Evolutionary conservation across 2,329 filamentous ascomycete genomes (phyloP).

Genomic region (Pseudocercospora vitis): DNA sequence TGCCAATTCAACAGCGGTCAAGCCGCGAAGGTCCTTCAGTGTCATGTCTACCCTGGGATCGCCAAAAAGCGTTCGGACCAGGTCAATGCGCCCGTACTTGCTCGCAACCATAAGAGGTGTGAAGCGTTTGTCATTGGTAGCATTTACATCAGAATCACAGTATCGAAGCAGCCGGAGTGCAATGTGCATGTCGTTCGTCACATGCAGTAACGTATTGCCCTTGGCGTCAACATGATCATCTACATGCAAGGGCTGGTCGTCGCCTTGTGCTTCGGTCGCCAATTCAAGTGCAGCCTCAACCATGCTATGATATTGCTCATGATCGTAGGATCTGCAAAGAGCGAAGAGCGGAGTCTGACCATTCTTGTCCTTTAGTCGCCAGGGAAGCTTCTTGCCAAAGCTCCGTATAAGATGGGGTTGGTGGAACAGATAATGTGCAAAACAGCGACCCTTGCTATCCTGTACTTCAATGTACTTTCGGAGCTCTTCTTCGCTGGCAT

Average conservation of each 20-base stretch:
- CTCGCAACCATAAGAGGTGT: slow-evolving; percentile 97
- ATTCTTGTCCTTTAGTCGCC: slow-evolving; percentile 90
- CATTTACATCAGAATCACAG: slow-evolving; percentile 95
- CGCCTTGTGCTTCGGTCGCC: slow-evolving; percentile 71
- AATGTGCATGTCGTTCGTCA: slow-evolving; percentile 81
- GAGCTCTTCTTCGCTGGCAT: slow-evolving; percentile 58
- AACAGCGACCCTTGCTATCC: slow-evolving; percentile 82
- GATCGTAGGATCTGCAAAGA: slow-evolving; percentile 91
- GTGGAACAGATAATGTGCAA: slow-evolving; percentile 95
- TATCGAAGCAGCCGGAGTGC: slow-evolving; percentile 72
- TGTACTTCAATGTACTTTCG: slow-evolving; percentile 69
- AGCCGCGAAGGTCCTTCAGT: slow-evolving; percentile 78
- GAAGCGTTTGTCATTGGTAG: slow-evolving; percentile 90
- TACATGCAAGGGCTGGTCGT: slow-evolving; percentile 77
- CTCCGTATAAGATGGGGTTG: slow-evolving; percentile 75
- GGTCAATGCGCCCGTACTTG: slow-evolving; percentile 94
- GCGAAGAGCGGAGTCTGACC: slow-evolving; percentile 98
- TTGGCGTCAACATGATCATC: slow-evolving; percentile 92
- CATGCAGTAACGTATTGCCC: slow-evolving; percentile 93
- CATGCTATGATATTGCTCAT: slow-evolving; percentile 83
- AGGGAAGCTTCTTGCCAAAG: slow-evolving; percentile 77
- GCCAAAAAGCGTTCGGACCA: slow-evolving; percentile 82
- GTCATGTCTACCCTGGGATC: slow-evolving; percentile 85
- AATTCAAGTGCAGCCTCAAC: slow-evolving; percentile 76
- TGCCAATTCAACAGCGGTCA: slow-evolving; percentile 92